phyloP scores from a whole-genome alignment of 306 rosid genomes.

The Cicer yamashitae region DNA sequence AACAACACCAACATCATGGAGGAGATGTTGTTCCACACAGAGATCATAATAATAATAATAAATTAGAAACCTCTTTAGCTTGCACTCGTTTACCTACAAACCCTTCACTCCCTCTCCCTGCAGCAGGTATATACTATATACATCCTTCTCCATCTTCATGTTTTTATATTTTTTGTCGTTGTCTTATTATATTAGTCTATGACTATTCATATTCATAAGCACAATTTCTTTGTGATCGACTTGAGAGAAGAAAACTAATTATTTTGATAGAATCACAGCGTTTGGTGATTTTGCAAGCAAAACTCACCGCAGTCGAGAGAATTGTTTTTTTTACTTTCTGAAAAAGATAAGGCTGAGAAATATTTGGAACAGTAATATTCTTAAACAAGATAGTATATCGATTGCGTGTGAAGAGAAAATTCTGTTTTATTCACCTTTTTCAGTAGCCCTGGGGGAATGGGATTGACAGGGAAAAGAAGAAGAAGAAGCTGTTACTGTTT shows the following conservation, averaged over 20 bases:
- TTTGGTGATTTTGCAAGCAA: too few relatives aligned
- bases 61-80: constrained; percentile 51
- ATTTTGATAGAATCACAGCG: too few relatives aligned
- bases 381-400: constrained; percentile 39
- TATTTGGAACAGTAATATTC: constrained; percentile 46
- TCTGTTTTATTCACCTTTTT: constrained; percentile 33
- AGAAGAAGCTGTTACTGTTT: constrained; percentile 41
- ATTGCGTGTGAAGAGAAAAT: constrained; percentile 61
- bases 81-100: constrained; percentile 65
- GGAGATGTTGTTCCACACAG: constrained; percentile 57
- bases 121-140: constrained; percentile 2
- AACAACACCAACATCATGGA: constrained; percentile 24
- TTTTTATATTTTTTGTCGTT: constrained; percentile 9
- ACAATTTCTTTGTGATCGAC: constrained; percentile 44
- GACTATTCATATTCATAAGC: not conserved
- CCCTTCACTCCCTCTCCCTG: constrained; percentile 47
- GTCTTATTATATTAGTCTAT: too few relatives aligned
- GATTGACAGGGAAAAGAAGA: constrained; percentile 48
- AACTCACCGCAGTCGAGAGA: not conserved
- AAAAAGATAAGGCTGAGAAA: constrained; percentile 41
- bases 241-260: too few relatives aligned
- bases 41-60: constrained; percentile 50
- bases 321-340: constrained; percentile 39
- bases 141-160: constrained; percentile 23
- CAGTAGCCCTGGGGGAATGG: constrained; percentile 57